Evolutionary conservation across 768 basidiomycete genomes (phyloP).

Genomic region (Trametes maxima): DNA sequence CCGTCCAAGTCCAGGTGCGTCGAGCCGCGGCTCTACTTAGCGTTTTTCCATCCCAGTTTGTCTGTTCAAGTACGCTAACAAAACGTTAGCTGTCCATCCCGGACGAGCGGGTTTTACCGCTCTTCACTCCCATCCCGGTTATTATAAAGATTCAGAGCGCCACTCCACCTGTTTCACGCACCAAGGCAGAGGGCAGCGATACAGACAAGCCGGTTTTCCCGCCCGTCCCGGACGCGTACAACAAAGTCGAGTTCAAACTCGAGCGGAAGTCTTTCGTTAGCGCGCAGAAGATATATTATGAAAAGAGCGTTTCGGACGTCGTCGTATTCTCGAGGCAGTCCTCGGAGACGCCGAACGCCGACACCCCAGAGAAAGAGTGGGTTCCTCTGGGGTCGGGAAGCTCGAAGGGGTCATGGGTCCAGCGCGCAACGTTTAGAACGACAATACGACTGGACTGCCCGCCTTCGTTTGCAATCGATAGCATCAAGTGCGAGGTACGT

Average conservation of each 20-base stretch:
- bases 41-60: too few species aligned
- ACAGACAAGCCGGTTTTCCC: constrained; percentile 15
- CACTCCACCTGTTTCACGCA: constrained; percentile 6
- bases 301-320: background rate
- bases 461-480: constrained; percentile 7
- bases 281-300: background rate
- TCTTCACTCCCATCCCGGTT: constrained; percentile 19
- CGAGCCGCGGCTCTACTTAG: too few species aligned
- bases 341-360: background rate
- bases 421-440: constrained; percentile 1
- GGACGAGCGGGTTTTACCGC: constrained; percentile 8
- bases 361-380: background rate
- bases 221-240: background rate
- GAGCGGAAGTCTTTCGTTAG: constrained; percentile 3
- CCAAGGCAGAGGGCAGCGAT: background rate
- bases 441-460: constrained; percentile 13
- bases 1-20: constrained; percentile 15
- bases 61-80: background rate
- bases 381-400: background rate
- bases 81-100: constrained; percentile 14
- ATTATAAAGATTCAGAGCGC: constrained; percentile 15
- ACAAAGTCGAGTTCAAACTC: constrained; percentile 16
- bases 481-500: constrained; percentile 10
- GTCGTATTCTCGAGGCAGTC: background rate
- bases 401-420: constrained; percentile 15